Evolutionary conservation across 768 basidiomycete species (phyloP).

Genomic region (Lyophyllum decastes): DNA sequence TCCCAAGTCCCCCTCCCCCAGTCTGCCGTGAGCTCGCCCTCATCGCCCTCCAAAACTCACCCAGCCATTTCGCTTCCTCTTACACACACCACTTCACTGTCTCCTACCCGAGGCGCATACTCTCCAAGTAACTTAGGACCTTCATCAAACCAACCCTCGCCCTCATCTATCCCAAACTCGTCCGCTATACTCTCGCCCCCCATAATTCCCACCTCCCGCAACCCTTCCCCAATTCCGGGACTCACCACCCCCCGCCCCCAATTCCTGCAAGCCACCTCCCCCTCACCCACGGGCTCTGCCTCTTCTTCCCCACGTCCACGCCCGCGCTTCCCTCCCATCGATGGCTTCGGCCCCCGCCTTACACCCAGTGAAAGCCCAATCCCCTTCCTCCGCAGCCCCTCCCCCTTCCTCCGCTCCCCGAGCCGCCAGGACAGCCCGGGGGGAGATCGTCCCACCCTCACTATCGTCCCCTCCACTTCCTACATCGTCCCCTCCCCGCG

Average conservation of each 20-base stretch:
- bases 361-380: background rate
- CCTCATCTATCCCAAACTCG: background rate
- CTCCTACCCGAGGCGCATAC: conserved; percentile 4
- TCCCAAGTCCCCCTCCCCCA: conserved; percentile 13
- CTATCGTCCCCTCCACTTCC: conserved; percentile 29
- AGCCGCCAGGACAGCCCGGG: background rate
- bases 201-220: conserved; percentile 11
- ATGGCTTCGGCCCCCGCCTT: conserved; percentile 20
- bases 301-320: conserved; percentile 12
- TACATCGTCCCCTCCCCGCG: conserved; percentile 35
- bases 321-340: conserved; percentile 20
- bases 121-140: background rate
- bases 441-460: conserved; percentile 4
- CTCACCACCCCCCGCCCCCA: conserved; percentile 5
- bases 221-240: conserved; percentile 16
- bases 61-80: conserved; percentile 23
- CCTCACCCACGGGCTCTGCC: conserved; percentile 13
- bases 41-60: conserved; percentile 13
- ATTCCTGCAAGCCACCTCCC: background rate
- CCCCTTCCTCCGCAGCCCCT: conserved; percentile 1
- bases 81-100: conserved; percentile 10
- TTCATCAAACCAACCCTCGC: conserved; percentile 4
- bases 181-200: conserved; percentile 14
- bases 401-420: conserved; percentile 4
- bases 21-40: conserved; percentile 12